Evolutionary conservation across 768 basidiomycete species (phyloP).

Genomic region (Porpolomopsis calyptriformis): DNA sequence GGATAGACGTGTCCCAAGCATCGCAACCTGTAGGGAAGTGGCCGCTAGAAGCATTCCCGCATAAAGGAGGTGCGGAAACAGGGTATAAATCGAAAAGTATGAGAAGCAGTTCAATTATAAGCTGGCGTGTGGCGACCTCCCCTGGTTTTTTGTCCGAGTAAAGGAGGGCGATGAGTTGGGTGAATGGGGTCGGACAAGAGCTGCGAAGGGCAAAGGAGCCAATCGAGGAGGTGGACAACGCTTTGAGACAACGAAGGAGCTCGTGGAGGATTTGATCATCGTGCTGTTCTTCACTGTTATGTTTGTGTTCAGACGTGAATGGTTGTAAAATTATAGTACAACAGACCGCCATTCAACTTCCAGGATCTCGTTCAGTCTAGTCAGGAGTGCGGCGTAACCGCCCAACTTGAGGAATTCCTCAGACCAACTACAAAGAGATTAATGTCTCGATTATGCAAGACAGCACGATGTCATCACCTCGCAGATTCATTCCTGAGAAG

Average conservation of each 20-base stretch:
- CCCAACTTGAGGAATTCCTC: constrained; percentile 73
- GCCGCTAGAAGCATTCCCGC: constrained; percentile 16
- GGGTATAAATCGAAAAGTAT: constrained; percentile 87
- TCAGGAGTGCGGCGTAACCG: constrained; percentile 78
- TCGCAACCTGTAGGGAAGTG: constrained; percentile 29
- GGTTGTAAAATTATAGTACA: not conserved
- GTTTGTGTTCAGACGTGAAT: not conserved
- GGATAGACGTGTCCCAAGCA: constrained; percentile 41
- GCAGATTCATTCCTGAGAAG: constrained; percentile 89
- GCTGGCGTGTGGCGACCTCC: constrained; percentile 79
- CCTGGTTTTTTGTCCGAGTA: constrained; percentile 99
- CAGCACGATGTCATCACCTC: constrained; percentile 30
- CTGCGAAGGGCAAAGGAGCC: constrained; percentile 88
- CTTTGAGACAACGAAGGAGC: constrained; percentile 88
- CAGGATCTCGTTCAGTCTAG: constrained; percentile 79
- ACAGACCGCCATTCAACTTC: constrained; percentile 94
- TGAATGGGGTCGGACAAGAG: constrained; percentile 80
- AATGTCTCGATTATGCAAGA: not conserved
- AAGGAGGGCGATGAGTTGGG: constrained; percentile 69
- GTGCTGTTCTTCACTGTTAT: constrained; percentile 87
- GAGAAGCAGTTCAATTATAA: constrained; percentile 82
- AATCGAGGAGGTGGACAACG: constrained; percentile 77
- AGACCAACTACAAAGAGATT: constrained; percentile 57
- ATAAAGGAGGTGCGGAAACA: constrained; percentile 50
- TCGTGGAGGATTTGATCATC: constrained; percentile 93